Evolutionary conservation across 2,329 filamentous ascomycete genomes (phyloP).

Genomic region (Fusarium agapanthi): DNA sequence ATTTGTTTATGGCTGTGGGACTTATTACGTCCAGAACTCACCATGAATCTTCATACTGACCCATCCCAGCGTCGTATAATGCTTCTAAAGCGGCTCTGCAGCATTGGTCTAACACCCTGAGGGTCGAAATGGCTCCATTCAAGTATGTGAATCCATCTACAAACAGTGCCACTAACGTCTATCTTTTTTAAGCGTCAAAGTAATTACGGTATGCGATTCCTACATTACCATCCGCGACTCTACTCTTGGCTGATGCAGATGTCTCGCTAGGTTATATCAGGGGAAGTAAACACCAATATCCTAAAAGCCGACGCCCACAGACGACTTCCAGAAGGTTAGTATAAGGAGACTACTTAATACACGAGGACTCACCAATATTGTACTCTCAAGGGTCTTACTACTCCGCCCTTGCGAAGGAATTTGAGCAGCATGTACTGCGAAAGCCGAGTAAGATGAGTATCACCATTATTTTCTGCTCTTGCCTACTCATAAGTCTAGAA

Average conservation of each 20-base stretch:
- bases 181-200: not conserved
- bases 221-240: rapidly evolving
- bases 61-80: not conserved
- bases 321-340: not conserved
- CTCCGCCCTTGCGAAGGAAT: not conserved
- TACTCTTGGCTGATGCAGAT: not conserved
- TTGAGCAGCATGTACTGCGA: not conserved
- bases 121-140: not conserved
- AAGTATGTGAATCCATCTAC: not conserved
- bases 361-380: not conserved
- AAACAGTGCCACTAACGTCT: not conserved
- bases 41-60: no score
- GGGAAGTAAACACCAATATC: not conserved
- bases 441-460: not conserved
- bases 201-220: not conserved
- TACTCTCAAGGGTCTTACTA: not conserved
- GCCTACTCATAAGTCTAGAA: not conserved
- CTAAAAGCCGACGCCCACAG: not conserved
- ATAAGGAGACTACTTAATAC: rapidly evolving
- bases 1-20: not conserved
- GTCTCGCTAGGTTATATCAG: not conserved
- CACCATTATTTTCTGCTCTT: rapidly evolving
- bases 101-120: not conserved
- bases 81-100: not conserved
- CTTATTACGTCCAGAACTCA: no score